Evolutionary conservation across 2,329 filamentous ascomycete species (phyloP), one percentile per base, ranked within the genome.

Genomic region (Canariomyces notabilis): DNA sequence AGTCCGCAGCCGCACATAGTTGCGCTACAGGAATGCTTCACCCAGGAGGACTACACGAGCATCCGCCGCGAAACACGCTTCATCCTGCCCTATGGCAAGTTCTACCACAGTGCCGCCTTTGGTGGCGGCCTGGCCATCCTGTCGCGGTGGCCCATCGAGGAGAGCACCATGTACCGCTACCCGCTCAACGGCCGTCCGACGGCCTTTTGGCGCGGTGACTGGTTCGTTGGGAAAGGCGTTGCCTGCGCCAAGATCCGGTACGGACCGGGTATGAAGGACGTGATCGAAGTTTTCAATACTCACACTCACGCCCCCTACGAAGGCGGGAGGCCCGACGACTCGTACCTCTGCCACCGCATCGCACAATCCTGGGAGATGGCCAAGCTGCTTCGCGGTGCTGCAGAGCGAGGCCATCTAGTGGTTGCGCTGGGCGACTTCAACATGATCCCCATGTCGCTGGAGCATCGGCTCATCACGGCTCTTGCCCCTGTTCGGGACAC

Each of bases 321-420:
- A 66, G 70, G 73, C 52, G 83, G 87, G 56, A 46, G 46, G 42
- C 82, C 83, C 15, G 73, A 87, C 59, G 88, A 95, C 67, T 88
- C 85, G 21, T 97, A 98, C 69, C 72, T 89, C 41, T 90, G 87
- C 62, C 93, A 97, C 67, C 85, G 90, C 47, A 87, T 87, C 15
- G 85, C 91, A 3, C 91, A 98, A 69, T 86, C 89, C 40, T 98
- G 93, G 93, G 87, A 96, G 64, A 87, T 96, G 48, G 79, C 90
- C 43, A 95, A 95, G 65, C 75, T 95, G 36, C 85, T 96, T 70
- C 82, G 87, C 39, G 85, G 80, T 48, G 90, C 91, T 36, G 78
- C 83, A 1, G 85, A 89, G 56, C 75, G 85, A 12, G 89, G 89
- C 6, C 87, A 91, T 63, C 74, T 97, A 22, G 89, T 90, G 42